A percentile compares a stretch with the other conserved stretches of the same genome.
phyloP scores from a whole-genome alignment of 2,329 filamentous ascomycete species.

The Trichophyton rubrum region DNA sequence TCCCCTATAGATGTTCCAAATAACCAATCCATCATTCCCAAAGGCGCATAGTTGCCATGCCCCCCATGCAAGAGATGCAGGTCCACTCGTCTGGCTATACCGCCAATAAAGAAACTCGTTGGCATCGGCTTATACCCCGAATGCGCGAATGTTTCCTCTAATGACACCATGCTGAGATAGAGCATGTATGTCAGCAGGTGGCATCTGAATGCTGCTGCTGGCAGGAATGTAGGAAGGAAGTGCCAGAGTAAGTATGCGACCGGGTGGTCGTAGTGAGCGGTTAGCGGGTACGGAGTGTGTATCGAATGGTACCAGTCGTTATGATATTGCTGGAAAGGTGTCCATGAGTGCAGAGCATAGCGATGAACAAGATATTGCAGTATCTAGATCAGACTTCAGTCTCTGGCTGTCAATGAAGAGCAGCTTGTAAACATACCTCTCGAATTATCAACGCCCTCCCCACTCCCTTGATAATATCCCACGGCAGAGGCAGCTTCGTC shows the following conservation, averaged over 20 bases:
- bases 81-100: slow-evolving; percentile 47
- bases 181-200: slow-evolving; percentile 49
- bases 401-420: background rate
- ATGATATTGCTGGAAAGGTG: slow-evolving; percentile 44
- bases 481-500: slow-evolving; percentile 49
- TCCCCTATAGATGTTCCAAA: slow-evolving; percentile 31
- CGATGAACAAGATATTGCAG: slow-evolving; percentile 66
- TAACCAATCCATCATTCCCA: slow-evolving; percentile 36
- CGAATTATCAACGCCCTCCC: slow-evolving; percentile 42
- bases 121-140: slow-evolving; percentile 48
- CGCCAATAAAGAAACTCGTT: slow-evolving; percentile 44
- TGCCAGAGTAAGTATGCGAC: slow-evolving; percentile 40
- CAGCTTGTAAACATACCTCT: slow-evolving; percentile 34
- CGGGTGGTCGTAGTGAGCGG: slow-evolving; percentile 50
- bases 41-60: slow-evolving; percentile 34
- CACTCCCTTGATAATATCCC: slow-evolving; percentile 46
- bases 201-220: slow-evolving; percentile 45
- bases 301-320: slow-evolving; percentile 45
- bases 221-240: slow-evolving; percentile 46
- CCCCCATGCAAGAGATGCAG: slow-evolving; percentile 40
- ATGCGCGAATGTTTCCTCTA: slow-evolving; percentile 49
- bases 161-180: slow-evolving; percentile 42
- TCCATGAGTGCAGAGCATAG: slow-evolving; percentile 52
- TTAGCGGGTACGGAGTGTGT: slow-evolving; percentile 42
- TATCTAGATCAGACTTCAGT: slow-evolving; percentile 28